phyloP scores from a whole-genome alignment of 1,139 yeast species.

The Debaryomyces robertsiae region DNA sequence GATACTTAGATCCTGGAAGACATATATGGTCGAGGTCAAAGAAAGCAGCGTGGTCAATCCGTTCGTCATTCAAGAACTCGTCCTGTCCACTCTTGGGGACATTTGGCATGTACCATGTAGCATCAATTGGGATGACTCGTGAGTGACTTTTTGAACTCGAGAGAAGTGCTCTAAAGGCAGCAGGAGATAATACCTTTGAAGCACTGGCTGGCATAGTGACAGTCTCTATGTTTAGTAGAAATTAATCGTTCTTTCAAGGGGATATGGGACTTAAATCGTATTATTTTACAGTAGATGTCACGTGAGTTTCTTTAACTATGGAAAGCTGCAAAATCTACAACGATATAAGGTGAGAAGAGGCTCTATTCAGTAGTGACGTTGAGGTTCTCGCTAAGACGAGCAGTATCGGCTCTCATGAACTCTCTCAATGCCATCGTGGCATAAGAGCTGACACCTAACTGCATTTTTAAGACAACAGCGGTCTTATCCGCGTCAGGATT shows the following conservation, averaged over 20 bases:
- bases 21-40: slow-evolving; percentile 79
- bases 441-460: slow-evolving; percentile 83
- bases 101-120: slow-evolving; percentile 93
- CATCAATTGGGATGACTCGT: slow-evolving; percentile 71
- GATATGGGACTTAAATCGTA: too few relatives aligned
- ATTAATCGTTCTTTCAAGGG: too few relatives aligned
- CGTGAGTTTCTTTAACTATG: too few relatives aligned
- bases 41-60: slow-evolving; percentile 70
- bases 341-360: too few relatives aligned
- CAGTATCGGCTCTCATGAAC: slow-evolving; percentile 80
- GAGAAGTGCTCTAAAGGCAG: slow-evolving; percentile 24
- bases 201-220: background rate
- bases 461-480: slow-evolving; percentile 77
- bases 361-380: slow-evolving; percentile 14
- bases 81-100: slow-evolving; percentile 57
- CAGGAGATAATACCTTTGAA: slow-evolving; percentile 22
- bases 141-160: slow-evolving; percentile 19
- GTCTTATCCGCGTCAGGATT: slow-evolving; percentile 47
- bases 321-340: slow-evolving; percentile 3
- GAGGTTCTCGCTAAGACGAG: slow-evolving; percentile 45
- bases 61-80: slow-evolving; percentile 56
- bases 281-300: too few relatives aligned
- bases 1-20: slow-evolving; percentile 60
- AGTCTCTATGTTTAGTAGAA: too few relatives aligned
- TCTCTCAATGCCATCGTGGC: slow-evolving; percentile 98